These are phyloP conservation scores for Myotisia sp. DNA, from an alignment of 2,329 filamentous ascomycete genomes.

Conservation along the genomic window DNA sequence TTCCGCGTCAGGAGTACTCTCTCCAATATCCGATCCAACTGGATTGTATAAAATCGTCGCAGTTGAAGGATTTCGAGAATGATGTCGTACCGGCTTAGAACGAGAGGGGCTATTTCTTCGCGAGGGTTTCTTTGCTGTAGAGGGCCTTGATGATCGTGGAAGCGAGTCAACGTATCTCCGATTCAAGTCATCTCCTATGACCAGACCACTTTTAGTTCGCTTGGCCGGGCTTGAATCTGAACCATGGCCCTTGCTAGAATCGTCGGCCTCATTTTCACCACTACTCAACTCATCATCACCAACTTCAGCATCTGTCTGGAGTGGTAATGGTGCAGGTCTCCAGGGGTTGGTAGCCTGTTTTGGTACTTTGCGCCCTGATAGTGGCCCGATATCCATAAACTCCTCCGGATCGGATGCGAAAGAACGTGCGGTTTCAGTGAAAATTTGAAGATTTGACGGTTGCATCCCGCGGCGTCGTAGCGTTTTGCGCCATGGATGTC, in stretches of 20 bases:
- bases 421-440: conserved; percentile 40
- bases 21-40: conserved; percentile 23
- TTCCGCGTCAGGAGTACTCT: neutral
- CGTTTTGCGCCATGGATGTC: conserved; percentile 34
- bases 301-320: conserved; percentile 60
- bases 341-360: too few relatives aligned
- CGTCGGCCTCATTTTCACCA: conserved; percentile 55
- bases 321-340: too few relatives aligned
- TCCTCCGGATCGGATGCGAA: conserved; percentile 45
- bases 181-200: too few relatives aligned
- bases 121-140: conserved; percentile 29
- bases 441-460: conserved; percentile 26
- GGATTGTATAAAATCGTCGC: conserved; percentile 79
- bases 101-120: conserved; percentile 23
- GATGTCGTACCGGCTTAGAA: conserved; percentile 33
- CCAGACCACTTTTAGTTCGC: too few relatives aligned
- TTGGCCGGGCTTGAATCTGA: too few relatives aligned
- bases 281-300: conserved; percentile 82
- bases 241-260: conserved; percentile 6
- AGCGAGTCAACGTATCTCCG: conserved; percentile 19
- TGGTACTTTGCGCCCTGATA: neutral
- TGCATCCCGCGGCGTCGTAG: conserved; percentile 31
- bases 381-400: conserved; percentile 14
- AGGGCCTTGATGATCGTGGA: conserved; percentile 27
- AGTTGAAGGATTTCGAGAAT: conserved; percentile 61